A percentile compares a stretch with the other conserved stretches of the same genome.
phyloP scores from a whole-genome alignment of 148 eudicot genomes.

The Cornus suecica region DNA sequence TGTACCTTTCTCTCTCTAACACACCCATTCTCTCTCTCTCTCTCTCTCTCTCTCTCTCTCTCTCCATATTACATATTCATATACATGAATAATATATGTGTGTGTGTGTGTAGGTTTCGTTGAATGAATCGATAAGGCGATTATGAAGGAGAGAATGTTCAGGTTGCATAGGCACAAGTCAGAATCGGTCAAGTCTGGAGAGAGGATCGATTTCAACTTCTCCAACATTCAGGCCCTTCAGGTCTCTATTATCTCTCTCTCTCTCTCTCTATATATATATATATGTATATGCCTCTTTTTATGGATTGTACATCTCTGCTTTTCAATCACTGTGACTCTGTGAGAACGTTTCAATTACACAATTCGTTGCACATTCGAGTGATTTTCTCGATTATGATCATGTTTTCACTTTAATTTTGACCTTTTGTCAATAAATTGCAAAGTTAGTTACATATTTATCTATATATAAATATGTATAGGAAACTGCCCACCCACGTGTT shows the following conservation, averaged over 20 bases:
- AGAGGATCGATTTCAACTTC: conserved; percentile 61
- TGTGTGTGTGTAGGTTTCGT: not conserved
- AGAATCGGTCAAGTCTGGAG: conserved; percentile 19
- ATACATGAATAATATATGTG: too few relatives aligned
- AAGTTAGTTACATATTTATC: too few relatives aligned
- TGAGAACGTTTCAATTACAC: not conserved
- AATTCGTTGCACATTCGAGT: not conserved
- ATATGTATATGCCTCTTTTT: not conserved
- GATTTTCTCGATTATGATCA: not conserved
- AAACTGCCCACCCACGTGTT: not conserved
- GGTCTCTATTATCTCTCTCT: conserved; percentile 26
- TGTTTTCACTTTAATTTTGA: not conserved
- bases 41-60: conserved; percentile 11
- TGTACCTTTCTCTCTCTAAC: not conserved
- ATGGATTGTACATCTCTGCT: not conserved
- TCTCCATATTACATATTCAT: not conserved
- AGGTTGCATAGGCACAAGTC: conserved; percentile 52
- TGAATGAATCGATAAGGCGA: conserved; percentile 1
- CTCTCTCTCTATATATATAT: not conserved
- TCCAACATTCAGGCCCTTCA: conserved; percentile 68
- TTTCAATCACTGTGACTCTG: not conserved
- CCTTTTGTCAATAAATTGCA: too few relatives aligned
- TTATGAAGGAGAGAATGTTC: conserved; percentile 46
- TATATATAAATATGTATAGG: too few relatives aligned
- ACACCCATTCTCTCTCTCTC: not conserved